Evolutionary conservation across 768 basidiomycete species (phyloP).

Genomic region (Gymnopilus junonius): DNA sequence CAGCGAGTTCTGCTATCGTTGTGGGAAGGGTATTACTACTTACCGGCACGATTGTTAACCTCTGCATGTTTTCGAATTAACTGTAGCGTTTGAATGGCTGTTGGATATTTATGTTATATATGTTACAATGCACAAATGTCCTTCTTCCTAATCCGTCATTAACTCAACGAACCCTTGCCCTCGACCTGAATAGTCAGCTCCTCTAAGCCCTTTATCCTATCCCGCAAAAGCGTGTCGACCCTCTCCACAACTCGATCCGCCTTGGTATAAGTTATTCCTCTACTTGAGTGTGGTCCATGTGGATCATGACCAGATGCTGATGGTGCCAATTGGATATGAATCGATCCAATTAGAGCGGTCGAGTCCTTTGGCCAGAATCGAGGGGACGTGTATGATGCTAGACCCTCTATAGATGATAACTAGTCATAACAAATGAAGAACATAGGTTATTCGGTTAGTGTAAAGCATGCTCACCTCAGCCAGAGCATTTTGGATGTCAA

Average conservation of each 20-base stretch:
- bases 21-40: neutral
- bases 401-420: constrained; percentile 77
- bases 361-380: constrained; percentile 98
- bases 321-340: constrained; percentile 85
- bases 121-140: constrained; percentile 45
- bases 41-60: neutral
- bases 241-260: constrained; percentile 75
- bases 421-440: constrained; percentile 31
- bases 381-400: constrained; percentile 79
- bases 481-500: constrained; percentile 59
- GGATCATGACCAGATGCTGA: constrained; percentile 62
- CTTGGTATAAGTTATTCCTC: constrained; percentile 56
- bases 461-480: constrained; percentile 52
- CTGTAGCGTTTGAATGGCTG: neutral
- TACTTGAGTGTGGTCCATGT: constrained; percentile 51
- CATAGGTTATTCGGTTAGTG: neutral
- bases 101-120: neutral
- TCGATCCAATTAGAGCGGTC: constrained; percentile 82
- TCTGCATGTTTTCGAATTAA: too few relatives aligned
- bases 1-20: neutral
- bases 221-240: constrained; percentile 74
- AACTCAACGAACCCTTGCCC: constrained; percentile 19
- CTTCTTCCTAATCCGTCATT: neutral
- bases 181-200: constrained; percentile 93
- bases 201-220: constrained; percentile 78